These are phyloP conservation scores for Corymbia citriodora DNA, from an alignment of 441 rosid genomes.

Conservation along the genomic window DNA sequence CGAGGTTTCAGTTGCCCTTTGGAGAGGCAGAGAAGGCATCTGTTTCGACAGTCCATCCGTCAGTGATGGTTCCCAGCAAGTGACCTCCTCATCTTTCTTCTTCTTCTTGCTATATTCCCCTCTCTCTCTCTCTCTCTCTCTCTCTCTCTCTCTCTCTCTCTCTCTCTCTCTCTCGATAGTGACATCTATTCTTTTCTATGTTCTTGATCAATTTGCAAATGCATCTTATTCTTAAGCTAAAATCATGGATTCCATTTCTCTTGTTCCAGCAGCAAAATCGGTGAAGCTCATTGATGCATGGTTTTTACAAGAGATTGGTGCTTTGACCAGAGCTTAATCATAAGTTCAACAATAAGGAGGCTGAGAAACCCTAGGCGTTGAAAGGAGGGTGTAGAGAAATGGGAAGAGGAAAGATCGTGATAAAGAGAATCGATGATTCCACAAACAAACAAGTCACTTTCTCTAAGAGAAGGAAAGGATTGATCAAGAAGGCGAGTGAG, in stretches of 20 bases:
- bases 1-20: neutral
- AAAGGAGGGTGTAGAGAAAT: no score
- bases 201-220: neutral
- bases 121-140: neutral
- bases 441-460: neutral
- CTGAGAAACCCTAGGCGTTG: neutral
- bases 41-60: neutral
- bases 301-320: neutral
- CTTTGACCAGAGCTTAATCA: neutral
- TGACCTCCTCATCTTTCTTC: neutral
- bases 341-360: neutral
- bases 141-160: no score
- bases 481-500: neutral
- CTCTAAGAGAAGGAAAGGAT: neutral
- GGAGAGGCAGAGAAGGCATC: neutral
- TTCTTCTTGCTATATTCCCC: neutral
- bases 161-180: neutral
- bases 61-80: neutral
- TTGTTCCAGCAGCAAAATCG: neutral
- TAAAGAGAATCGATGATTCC: neutral
- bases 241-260: neutral
- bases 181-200: neutral
- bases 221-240: neutral
- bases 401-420: neutral
- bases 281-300: neutral